Evolutionary conservation across 2,329 filamentous ascomycete genomes (phyloP).

Genomic region (Ceratocystis huliohia): DNA sequence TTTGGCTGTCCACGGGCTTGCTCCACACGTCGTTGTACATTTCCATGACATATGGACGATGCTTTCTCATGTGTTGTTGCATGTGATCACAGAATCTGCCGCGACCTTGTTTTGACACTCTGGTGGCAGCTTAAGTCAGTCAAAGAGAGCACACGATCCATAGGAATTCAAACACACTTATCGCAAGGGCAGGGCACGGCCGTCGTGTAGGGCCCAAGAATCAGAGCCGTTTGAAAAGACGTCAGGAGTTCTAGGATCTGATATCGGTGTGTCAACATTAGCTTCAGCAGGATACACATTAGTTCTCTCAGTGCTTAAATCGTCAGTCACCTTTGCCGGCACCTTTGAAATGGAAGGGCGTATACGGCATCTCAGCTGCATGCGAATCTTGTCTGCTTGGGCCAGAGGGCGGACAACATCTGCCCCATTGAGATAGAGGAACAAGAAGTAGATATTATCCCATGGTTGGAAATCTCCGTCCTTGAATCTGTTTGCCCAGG

Average conservation of each 20-base stretch:
- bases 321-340: neutral
- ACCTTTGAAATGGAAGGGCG: neutral
- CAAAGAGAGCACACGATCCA: neutral
- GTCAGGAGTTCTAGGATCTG: neutral
- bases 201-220: neutral
- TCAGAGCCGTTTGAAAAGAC: neutral
- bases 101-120: neutral
- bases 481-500: neutral
- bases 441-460: neutral
- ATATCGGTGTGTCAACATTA: neutral
- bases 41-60: neutral
- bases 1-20: neutral
- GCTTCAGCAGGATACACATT: neutral
- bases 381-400: neutral
- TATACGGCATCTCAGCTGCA: neutral
- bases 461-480: neutral
- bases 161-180: neutral
- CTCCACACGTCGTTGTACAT: neutral
- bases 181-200: neutral
- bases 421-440: neutral
- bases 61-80: neutral
- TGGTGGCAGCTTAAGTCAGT: neutral
- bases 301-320: neutral
- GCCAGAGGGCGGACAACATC: neutral
- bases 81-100: neutral